phyloP scores from a whole-genome alignment of 139 green algal genomes.

The Edaphochlamys debaryana region DNA sequence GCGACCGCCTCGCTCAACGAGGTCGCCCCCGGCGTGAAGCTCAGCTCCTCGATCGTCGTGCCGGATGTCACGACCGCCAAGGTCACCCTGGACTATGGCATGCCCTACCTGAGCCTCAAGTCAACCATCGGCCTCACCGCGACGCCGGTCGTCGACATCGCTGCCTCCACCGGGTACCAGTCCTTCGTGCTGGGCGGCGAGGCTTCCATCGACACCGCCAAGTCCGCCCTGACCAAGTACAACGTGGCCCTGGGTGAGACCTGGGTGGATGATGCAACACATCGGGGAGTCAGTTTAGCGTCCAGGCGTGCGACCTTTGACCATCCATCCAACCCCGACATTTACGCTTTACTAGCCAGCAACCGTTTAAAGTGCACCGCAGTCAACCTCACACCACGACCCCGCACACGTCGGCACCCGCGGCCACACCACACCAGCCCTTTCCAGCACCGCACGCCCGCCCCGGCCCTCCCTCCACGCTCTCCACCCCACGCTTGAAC shows the following conservation, averaged over 20 bases:
- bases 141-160: slow-evolving; percentile 56
- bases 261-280: too few relatives aligned
- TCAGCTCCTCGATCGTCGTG: slow-evolving; percentile 25
- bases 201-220: slow-evolving; percentile 50
- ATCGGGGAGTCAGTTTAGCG: too few relatives aligned
- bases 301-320: too few relatives aligned
- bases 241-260: slow-evolving; percentile 54
- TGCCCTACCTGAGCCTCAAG: slow-evolving; percentile 48
- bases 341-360: too few relatives aligned
- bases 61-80: slow-evolving; percentile 55
- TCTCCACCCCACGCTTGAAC: too few relatives aligned
- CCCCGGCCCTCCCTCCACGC: too few relatives aligned
- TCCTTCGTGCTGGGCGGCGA: slow-evolving; percentile 48
- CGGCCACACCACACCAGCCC: too few relatives aligned
- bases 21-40: slow-evolving; percentile 48
- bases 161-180: slow-evolving; percentile 52
- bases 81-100: slow-evolving; percentile 57
- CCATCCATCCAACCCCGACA: too few relatives aligned
- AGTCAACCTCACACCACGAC: too few relatives aligned
- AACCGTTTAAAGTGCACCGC: too few relatives aligned
- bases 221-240: slow-evolving; percentile 61
- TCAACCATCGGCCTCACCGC: slow-evolving; percentile 54
- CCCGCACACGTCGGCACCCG: too few relatives aligned
- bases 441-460: too few relatives aligned
- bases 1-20: slow-evolving; percentile 4